These are phyloP conservation scores for Candida namnaoensis DNA, from an alignment of 805 yeast genomes.

Conservation along the genomic window DNA sequence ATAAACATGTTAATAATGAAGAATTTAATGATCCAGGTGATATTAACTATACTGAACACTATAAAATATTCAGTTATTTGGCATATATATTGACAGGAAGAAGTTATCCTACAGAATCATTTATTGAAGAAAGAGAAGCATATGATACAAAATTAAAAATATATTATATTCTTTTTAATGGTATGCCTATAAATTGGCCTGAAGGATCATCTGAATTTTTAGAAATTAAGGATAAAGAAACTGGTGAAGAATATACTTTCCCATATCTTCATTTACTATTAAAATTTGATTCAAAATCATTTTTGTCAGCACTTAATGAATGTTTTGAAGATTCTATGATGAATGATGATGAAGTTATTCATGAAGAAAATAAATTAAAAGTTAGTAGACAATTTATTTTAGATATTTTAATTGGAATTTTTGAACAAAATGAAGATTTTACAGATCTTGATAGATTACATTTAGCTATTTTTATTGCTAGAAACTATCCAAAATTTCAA, in stretches of 20 bases:
- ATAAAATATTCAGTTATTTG: slow-evolving; percentile 48
- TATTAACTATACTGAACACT: slow-evolving; percentile 5
- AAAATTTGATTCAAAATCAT: slow-evolving; percentile 44
- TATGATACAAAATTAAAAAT: slow-evolving; percentile 38
- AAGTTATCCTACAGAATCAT: slow-evolving; percentile 65
- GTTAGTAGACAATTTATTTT: slow-evolving; percentile 71
- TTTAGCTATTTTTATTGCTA: slow-evolving; percentile 63
- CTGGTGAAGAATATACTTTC: slow-evolving; percentile 40
- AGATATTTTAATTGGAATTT: slow-evolving; percentile 59
- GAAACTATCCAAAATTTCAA: slow-evolving; percentile 76
- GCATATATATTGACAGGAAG: slow-evolving; percentile 68
- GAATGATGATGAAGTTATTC: slow-evolving; percentile 45
- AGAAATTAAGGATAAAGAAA: slow-evolving; percentile 14
- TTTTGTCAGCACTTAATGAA: slow-evolving; percentile 66
- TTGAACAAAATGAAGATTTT: slow-evolving; percentile 26
- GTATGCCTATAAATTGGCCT: slow-evolving; percentile 41
- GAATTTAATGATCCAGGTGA: no score
- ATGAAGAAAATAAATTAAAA: slow-evolving; percentile 14
- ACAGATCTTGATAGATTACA: slow-evolving; percentile 20
- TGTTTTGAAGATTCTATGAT: slow-evolving; percentile 74
- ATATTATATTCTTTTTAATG: slow-evolving; percentile 53
- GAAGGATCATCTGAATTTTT: slow-evolving; percentile 24
- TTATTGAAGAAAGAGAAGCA: slow-evolving; percentile 26
- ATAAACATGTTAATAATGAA: slow-evolving; percentile 6
- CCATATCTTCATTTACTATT: slow-evolving; percentile 62